Percentiles rank a stretch among this genome's conserved stretches.
Conservation (phyloP, 2,329 filamentous ascomycete genomes). For the Coniochaeta hoffmannii region DNA sequence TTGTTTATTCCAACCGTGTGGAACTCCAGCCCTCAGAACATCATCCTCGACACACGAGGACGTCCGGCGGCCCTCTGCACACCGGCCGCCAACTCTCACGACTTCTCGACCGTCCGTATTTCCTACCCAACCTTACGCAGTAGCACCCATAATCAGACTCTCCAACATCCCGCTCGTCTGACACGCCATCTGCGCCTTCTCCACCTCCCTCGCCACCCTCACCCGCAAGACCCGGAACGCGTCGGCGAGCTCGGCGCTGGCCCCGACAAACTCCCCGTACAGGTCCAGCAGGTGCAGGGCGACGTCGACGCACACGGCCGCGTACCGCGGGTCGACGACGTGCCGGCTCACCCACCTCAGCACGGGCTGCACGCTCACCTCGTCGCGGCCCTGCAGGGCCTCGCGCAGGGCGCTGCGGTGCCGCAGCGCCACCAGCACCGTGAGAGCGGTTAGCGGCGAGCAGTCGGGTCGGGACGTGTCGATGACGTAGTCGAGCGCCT, state of each 20-base stretch:
- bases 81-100: background rate
- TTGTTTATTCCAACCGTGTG: background rate
- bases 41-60: background rate
- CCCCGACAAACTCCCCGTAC: slow-evolving; percentile 73
- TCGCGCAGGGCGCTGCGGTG: slow-evolving; percentile 80
- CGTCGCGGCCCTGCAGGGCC: slow-evolving; percentile 74
- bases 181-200: slow-evolving; percentile 74
- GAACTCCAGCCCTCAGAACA: background rate
- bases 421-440: slow-evolving; percentile 73
- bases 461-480: slow-evolving; percentile 42
- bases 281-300: slow-evolving; percentile 77
- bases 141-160: slow-evolving; percentile 46
- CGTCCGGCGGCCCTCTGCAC: too few relatives aligned
- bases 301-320: slow-evolving; percentile 75
- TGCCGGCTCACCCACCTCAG: slow-evolving; percentile 76
- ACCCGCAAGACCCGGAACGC: slow-evolving; percentile 62
- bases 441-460: slow-evolving; percentile 58
- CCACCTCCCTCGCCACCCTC: slow-evolving; percentile 68
- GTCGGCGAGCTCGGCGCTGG: slow-evolving; percentile 64
- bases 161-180: slow-evolving; percentile 86
- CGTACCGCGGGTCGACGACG: slow-evolving; percentile 75
- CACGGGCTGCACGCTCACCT: slow-evolving; percentile 72
- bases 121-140: background rate
- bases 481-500: slow-evolving; percentile 74
- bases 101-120: background rate